phyloP scores from a whole-genome alignment of 1,284 basidiomycete genomes.

The Trichosporon faecale region DNA sequence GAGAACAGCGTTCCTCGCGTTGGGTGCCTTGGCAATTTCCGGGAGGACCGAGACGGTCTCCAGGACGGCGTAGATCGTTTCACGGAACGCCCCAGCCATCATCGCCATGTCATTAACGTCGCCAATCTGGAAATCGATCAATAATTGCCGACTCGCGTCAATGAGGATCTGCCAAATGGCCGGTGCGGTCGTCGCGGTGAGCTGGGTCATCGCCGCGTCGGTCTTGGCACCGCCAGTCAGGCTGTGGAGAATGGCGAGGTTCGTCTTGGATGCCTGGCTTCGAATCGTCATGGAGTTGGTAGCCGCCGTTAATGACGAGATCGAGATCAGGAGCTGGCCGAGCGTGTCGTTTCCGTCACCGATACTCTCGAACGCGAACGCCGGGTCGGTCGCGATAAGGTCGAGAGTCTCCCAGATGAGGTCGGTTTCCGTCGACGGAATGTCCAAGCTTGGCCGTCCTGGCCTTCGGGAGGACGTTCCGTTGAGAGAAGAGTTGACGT shows the following conservation, averaged over 20 bases:
- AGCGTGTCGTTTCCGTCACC: constrained; percentile 28
- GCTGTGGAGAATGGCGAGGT: constrained; percentile 28
- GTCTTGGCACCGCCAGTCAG: constrained; percentile 14
- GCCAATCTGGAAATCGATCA: constrained; percentile 40
- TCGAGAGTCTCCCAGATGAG: constrained; percentile 36
- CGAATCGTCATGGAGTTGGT: constrained; percentile 33
- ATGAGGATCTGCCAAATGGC: constrained; percentile 39
- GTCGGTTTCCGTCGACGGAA: constrained; percentile 28
- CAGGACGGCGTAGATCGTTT: constrained; percentile 27
- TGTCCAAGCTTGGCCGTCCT: constrained; percentile 22
- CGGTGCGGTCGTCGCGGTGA: constrained; percentile 16
- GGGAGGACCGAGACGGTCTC: constrained; percentile 15
- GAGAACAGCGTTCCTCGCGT: constrained; percentile 31
- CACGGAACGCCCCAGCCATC: constrained; percentile 33
- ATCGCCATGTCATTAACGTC: constrained; percentile 35
- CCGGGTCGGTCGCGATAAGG: constrained; percentile 33
- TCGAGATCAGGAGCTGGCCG: constrained; percentile 24
- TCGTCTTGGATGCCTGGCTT: constrained; percentile 31
- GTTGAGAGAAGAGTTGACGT: constrained; percentile 14
- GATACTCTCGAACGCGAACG: constrained; percentile 29
- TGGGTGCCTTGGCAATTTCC: constrained; percentile 29
- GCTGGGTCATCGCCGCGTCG: constrained; percentile 15
- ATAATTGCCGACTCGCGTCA: constrained; percentile 38
- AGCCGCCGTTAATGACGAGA: constrained; percentile 32
- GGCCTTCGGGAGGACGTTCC: constrained; percentile 14